phyloP scores from a whole-genome alignment of 2,329 filamentous ascomycete genomes.

The Penicillium capsulatum region DNA sequence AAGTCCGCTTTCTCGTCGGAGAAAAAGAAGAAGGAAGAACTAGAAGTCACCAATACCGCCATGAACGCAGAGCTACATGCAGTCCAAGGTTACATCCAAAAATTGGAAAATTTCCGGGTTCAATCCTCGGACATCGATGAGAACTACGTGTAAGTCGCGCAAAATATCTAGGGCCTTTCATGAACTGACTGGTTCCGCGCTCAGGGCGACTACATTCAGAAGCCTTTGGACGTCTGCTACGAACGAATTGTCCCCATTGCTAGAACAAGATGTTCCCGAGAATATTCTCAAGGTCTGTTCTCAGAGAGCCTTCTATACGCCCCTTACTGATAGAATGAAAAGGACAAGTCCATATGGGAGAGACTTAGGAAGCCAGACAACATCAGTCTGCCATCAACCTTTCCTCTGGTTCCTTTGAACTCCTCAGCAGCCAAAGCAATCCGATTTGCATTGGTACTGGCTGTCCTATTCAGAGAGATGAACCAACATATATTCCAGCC shows the following conservation, averaged over 20 bases:
- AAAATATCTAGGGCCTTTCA: conserved; percentile 1
- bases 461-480: conserved; percentile 9
- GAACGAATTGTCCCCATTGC: conserved; percentile 2
- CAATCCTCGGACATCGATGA: conserved; percentile 5
- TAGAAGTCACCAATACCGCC: conserved; percentile 5
- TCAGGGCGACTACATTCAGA: conserved; percentile 3
- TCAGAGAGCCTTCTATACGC: neutral
- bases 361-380: conserved; percentile 8
- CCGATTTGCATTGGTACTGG: conserved; percentile 7
- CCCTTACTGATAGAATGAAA: conserved; percentile 2
- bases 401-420: conserved; percentile 9
- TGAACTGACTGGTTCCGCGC: neutral
- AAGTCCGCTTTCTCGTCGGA: conserved; percentile 5
- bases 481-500: conserved; percentile 6
- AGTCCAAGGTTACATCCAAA: conserved; percentile 2
- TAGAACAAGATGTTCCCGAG: conserved; percentile 8
- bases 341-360: conserved; percentile 10
- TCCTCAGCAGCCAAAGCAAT: conserved; percentile 4
- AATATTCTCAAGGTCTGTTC: conserved; percentile 8
- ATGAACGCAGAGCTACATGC: conserved; percentile 6
- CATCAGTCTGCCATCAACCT: conserved; percentile 1
- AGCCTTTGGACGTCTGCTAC: conserved; percentile 8
- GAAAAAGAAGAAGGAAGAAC: conserved; percentile 9
- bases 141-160: conserved; percentile 6
- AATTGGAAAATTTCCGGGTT: conserved; percentile 7